Conservation (phyloP, 208 protist species). For the Trypanosoma grayi region DNA sequence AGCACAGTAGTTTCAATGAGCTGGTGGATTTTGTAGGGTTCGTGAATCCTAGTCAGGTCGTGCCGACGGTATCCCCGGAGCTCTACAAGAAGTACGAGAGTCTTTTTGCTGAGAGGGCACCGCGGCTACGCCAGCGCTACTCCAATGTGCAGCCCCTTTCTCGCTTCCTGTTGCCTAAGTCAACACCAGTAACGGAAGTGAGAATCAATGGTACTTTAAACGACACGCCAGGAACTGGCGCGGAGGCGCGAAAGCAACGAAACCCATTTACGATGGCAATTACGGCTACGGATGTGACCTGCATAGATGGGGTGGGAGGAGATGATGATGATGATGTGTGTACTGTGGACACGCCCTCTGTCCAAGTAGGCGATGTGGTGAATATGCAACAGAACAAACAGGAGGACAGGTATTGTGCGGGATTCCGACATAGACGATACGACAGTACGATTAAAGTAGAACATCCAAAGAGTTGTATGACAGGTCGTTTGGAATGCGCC, state of each 20-base stretch:
- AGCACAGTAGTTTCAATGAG: constrained; percentile 85
- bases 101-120: constrained; percentile 65
- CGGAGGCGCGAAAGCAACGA: constrained; percentile 10
- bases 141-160: constrained; percentile 67
- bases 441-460: background rate
- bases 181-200: background rate
- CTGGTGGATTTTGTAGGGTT: constrained; percentile 74
- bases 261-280: constrained; percentile 15
- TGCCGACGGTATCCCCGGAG: constrained; percentile 78
- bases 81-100: constrained; percentile 61
- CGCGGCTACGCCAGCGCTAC: constrained; percentile 44
- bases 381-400: background rate
- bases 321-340: background rate
- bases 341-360: background rate
- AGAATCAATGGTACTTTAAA: background rate
- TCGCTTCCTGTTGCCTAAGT: constrained; percentile 41
- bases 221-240: background rate
- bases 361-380: background rate
- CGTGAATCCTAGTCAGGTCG: constrained; percentile 58
- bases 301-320: constrained; percentile 1
- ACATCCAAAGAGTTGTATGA: background rate
- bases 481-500: background rate
- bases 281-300: background rate
- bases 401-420: too few species aligned
- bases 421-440: too few species aligned